Evolutionary conservation across 495 filamentous ascomycete species (phyloP).

Genomic region (Aspergillus nidulans): DNA sequence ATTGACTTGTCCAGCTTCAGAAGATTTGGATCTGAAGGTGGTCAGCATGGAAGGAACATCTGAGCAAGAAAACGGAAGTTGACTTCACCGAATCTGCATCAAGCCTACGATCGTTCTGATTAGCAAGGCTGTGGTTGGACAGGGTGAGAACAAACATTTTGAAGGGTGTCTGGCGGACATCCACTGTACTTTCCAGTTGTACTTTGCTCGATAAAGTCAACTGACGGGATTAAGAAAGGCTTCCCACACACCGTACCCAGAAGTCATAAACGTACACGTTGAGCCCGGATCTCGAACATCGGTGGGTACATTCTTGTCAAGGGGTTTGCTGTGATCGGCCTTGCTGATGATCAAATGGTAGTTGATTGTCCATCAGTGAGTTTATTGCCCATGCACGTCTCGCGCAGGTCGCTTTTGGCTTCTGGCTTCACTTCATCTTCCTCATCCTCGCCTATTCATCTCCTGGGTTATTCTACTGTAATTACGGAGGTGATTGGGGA

Average conservation of each 20-base stretch:
- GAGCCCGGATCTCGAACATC: slow-evolving; percentile 35
- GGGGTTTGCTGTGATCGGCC: slow-evolving; percentile 23
- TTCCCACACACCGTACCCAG: slow-evolving; percentile 35
- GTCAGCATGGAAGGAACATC: slow-evolving; percentile 31
- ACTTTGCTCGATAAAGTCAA: slow-evolving; percentile 33
- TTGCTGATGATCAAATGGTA: slow-evolving; percentile 35
- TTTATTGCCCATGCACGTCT: slow-evolving; percentile 36
- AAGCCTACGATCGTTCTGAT: slow-evolving; percentile 8
- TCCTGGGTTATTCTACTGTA: slow-evolving; percentile 6
- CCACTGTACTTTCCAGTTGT: slow-evolving; percentile 29
- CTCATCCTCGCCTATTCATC: slow-evolving; percentile 20
- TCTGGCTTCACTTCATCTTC: neutral
- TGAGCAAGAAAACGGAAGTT: slow-evolving; percentile 17
- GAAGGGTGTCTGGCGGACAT: slow-evolving; percentile 28
- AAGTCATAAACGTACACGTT: slow-evolving; percentile 40
- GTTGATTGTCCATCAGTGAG: slow-evolving; percentile 30
- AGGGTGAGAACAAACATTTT: slow-evolving; percentile 11
- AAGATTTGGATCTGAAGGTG: slow-evolving; percentile 22
- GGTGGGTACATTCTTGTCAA: neutral
- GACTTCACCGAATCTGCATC: slow-evolving; percentile 17
- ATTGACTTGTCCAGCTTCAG: slow-evolving; percentile 28
- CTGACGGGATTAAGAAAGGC: slow-evolving; percentile 35
- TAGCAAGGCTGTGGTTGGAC: neutral
- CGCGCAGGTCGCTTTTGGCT: slow-evolving; percentile 10
- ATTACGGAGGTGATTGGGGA: no score